phyloP scores from a whole-genome alignment of 768 basidiomycete genomes.

The Hericium rajendrae region DNA sequence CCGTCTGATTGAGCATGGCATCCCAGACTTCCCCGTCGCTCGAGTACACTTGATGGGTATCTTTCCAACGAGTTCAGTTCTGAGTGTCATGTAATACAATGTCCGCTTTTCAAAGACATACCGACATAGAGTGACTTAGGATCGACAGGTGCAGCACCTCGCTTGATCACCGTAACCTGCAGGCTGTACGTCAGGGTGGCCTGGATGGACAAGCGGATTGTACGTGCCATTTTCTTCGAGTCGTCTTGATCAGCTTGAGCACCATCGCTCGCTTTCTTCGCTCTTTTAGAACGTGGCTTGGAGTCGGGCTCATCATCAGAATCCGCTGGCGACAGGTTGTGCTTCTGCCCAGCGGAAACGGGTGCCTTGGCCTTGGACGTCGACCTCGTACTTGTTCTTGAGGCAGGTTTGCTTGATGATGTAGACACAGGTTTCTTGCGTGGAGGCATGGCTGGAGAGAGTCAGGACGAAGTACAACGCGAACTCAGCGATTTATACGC shows the following conservation, averaged over 20 bases:
- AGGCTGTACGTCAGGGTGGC: not conserved
- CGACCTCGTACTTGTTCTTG: not conserved
- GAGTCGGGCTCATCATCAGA: constrained; percentile 15
- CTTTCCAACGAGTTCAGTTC: constrained; percentile 19
- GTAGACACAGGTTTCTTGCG: not conserved
- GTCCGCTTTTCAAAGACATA: constrained; percentile 21
- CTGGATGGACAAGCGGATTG: not conserved
- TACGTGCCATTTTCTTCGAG: constrained; percentile 37
- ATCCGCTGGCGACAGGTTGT: not conserved
- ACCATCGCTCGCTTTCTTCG: constrained; percentile 17
- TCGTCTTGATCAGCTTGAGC: constrained; percentile 15
- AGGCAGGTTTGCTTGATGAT: not conserved
- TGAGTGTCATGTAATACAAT: not conserved
- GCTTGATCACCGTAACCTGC: constrained; percentile 38
- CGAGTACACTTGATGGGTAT: constrained; percentile 41
- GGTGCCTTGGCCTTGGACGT: not conserved
- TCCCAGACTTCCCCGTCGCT: constrained; percentile 40
- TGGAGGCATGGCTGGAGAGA: not conserved
- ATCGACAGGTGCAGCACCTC: constrained; percentile 50
- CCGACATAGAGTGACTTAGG: constrained; percentile 33
- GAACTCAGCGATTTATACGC: too few species aligned
- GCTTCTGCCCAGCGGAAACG: not conserved
- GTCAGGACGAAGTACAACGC: not conserved
- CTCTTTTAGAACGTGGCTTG: constrained; percentile 21
- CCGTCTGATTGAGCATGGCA: constrained; percentile 55